Conservation (phyloP, 2,329 filamentous ascomycete genomes). For the Epicoccum nigrum region DNA sequence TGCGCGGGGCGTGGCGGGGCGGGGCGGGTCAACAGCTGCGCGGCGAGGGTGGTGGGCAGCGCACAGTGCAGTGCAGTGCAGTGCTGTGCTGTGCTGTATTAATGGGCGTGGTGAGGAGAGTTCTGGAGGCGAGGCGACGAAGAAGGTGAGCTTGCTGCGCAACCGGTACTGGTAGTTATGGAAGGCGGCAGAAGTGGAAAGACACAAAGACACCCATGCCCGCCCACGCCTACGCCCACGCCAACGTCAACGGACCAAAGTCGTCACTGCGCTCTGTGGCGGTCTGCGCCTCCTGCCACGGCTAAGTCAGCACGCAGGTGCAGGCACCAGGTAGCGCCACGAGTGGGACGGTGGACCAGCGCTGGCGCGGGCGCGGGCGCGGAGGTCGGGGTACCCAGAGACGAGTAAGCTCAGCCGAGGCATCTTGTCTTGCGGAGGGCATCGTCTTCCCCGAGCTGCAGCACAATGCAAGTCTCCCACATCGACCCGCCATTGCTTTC, state of each 20-base stretch:
- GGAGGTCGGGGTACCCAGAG: slow-evolving; percentile 13
- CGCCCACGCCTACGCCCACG: no score
- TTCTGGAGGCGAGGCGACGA: background rate
- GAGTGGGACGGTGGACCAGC: no score
- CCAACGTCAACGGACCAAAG: no score
- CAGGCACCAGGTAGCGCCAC: no score
- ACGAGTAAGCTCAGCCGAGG: slow-evolving; percentile 25
- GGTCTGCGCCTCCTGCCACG: slow-evolving; percentile 9
- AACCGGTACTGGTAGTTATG: slow-evolving; percentile 9
- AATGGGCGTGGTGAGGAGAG: background rate
- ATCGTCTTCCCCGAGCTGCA: slow-evolving; percentile 9
- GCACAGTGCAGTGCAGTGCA: background rate
- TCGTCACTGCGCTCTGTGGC: slow-evolving; percentile 25
- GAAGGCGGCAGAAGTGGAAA: slow-evolving; percentile 39
- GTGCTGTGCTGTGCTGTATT: slow-evolving; percentile 14
- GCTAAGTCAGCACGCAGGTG: slow-evolving; percentile 20
- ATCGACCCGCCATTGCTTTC: background rate
- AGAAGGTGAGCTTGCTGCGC: slow-evolving; percentile 15
- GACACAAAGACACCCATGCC: slow-evolving; percentile 24
- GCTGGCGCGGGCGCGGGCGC: slow-evolving; percentile 16
- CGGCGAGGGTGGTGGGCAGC: no score
- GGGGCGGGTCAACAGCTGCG: no score
- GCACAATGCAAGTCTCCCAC: background rate
- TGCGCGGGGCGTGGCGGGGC: no score
- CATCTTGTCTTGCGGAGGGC: slow-evolving; percentile 17